A percentile compares a stretch with the other conserved stretches of the same genome.
phyloP scores from a whole-genome alignment of 257 asterid species.

The Plantago ovata region DNA sequence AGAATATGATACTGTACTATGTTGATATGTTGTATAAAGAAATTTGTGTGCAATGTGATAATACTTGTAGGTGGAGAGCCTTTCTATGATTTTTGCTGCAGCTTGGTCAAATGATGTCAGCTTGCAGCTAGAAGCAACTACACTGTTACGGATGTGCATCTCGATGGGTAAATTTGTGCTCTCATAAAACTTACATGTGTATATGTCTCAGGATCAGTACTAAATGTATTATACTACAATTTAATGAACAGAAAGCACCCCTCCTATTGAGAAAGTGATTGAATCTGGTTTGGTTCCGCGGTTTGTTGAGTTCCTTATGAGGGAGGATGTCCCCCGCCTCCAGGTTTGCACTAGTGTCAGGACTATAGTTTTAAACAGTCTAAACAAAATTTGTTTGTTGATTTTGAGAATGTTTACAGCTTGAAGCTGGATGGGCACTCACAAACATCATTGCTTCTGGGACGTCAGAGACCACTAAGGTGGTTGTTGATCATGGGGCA shows the following conservation, averaged over 20 bases:
- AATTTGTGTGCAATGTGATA: too few relatives aligned
- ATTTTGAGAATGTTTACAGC: conserved; percentile 34
- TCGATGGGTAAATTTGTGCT: conserved; percentile 53
- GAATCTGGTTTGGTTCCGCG: conserved; percentile 94
- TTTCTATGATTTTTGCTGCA: conserved; percentile 72
- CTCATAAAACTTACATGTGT: neutral
- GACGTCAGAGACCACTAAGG: conserved; percentile 85
- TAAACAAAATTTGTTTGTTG: neutral
- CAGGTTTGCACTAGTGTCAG: conserved; percentile 46
- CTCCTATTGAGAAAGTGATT: conserved; percentile 94
- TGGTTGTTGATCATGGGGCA: conserved; percentile 87
- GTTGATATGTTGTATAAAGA: too few relatives aligned
- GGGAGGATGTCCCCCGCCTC: conserved; percentile 80
- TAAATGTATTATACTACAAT: conserved; percentile 1
- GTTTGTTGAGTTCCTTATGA: conserved; percentile 74
- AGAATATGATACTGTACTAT: too few relatives aligned
- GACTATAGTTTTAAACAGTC: neutral
- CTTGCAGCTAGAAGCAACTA: conserved; percentile 81
- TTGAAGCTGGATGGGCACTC: conserved; percentile 98
- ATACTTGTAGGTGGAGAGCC: conserved; percentile 69
- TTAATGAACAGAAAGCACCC: conserved; percentile 62
- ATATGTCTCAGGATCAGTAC: conserved; percentile 5
- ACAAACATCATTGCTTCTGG: conserved; percentile 98
- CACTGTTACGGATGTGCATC: conserved; percentile 77
- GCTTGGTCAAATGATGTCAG: conserved; percentile 58